Evolutionary conservation across 2,329 filamentous ascomycete species (phyloP).

Genomic region (Trichoderma guizhouense): DNA sequence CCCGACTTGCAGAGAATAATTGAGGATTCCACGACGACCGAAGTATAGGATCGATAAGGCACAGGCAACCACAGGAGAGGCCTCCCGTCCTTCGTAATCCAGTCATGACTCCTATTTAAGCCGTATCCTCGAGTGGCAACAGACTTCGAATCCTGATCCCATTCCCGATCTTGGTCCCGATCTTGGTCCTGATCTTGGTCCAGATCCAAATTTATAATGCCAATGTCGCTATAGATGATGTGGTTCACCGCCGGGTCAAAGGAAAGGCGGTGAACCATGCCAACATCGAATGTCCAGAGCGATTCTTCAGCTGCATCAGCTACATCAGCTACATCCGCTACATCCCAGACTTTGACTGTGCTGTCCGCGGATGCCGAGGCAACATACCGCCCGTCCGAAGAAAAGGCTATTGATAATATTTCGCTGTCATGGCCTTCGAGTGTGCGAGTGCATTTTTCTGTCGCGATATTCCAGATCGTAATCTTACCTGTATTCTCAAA

Average conservation of each 20-base stretch:
- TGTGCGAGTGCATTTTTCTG: not conserved
- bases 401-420: not conserved
- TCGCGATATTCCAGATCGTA: not conserved
- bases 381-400: not conserved
- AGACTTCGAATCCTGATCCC: not conserved
- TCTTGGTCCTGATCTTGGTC: not conserved
- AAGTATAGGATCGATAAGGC: slow-evolving; percentile 3
- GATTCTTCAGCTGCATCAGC: not conserved
- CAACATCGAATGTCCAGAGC: not conserved
- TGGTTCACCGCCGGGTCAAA: not conserved
- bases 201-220: not conserved
- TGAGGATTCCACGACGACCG: not conserved
- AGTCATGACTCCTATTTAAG: not conserved
- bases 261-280: not conserved
- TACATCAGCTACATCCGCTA: not conserved
- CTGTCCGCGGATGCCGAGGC: not conserved
- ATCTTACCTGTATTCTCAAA: not conserved
- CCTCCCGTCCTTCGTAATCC: slow-evolving; percentile 19
- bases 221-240: not conserved
- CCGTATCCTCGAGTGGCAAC: not conserved
- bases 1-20: not conserved
- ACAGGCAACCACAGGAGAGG: slow-evolving; percentile 20
- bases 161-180: not conserved
- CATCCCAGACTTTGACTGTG: slow-evolving; percentile 15
- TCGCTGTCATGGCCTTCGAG: not conserved